Evolutionary conservation across 2,329 filamentous ascomycete species (phyloP), one percentile per base, ranked within the genome.

Genomic region (Trichocomaceae sp.): DNA sequence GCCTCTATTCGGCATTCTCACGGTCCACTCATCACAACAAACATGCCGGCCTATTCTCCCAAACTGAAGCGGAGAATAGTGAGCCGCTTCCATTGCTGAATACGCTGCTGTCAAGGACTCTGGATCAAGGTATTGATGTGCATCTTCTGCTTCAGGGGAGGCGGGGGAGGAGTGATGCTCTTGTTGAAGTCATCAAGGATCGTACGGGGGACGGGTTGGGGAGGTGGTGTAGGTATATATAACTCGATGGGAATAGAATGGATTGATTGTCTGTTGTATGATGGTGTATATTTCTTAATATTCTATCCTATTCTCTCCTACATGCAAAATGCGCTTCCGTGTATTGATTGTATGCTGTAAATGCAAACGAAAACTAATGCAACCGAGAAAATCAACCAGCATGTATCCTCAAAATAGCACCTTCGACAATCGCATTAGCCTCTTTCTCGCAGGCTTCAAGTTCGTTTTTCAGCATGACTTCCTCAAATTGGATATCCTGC

Each of bases 401-500:
- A 19, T 55, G 46, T 37, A 69, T 69, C 44, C 73, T 64, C 44
- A 77, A 62, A 50, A 75, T 69, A n/a, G 73, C 71, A 41, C 74
- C 64, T 54, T 75, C 73, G n/a, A 70, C 69, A 33, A 77, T 65
- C 8, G 68, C 67, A 46, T 69, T 68, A 17, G 72, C 72, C 57
- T 75, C 71, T 33, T 65, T 64, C 58, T 75, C 71, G 56, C 69
- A 72, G 54, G 64, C 69, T 26, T 59, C 59, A 51, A 76, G 67
- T 54, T 72, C 72, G 56, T 69, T 63, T 50, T 66, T 61, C n/a
- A 72, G 64, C 20, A 69, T 66, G 37, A 67, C 66, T 58, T 74
- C 67, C 49, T 76, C 74, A 50, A 77, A 75, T 4, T 66, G 59
- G 20, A 72, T 68, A 46, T 77, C 75, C 37, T 75, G 69, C 58